Percentiles rank a stretch among this genome's conserved stretches.
Evolutionary conservation across 805 yeast genomes (phyloP).

Genomic region (Debaryomyces prosopidis): DNA sequence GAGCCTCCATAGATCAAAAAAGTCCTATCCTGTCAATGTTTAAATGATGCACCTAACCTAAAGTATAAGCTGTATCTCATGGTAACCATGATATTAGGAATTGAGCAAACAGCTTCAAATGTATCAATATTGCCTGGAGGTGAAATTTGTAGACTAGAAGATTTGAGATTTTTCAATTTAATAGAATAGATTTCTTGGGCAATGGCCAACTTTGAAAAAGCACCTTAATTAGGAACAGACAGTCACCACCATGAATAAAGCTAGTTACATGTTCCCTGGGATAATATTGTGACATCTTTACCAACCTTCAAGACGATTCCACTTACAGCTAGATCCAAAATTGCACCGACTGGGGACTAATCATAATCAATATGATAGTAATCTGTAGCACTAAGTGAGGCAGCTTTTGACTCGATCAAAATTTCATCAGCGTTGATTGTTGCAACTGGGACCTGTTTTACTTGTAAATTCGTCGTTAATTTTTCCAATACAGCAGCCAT

Average conservation of each 20-base stretch:
- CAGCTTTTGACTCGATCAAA: constrained; percentile 2
- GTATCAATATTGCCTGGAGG: neutral
- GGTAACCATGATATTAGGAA: neutral
- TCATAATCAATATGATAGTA: constrained; percentile 3
- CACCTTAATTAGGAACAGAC: constrained; percentile 1
- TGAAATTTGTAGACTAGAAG: neutral
- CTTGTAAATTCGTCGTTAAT: neutral
- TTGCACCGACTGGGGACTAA: constrained; percentile 3
- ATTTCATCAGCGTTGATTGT: constrained; percentile 1
- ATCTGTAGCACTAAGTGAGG: neutral
- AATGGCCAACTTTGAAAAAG: constrained; percentile 1
- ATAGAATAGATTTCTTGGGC: constrained; percentile 4
- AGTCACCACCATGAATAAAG: constrained; percentile 5
- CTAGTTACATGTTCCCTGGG: constrained; percentile 4
- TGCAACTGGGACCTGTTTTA: constrained; percentile 1
- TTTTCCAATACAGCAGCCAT: constrained; percentile 1
- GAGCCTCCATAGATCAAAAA: constrained; percentile 5
- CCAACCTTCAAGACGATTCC: constrained; percentile 4
- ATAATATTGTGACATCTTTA: constrained; percentile 1
- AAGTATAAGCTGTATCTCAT: neutral
- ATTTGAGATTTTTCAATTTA: neutral
- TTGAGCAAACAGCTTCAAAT: constrained; percentile 2
- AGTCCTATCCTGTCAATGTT: neutral
- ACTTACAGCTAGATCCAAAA: constrained; percentile 2
- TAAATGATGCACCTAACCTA: constrained; percentile 2